Conservation (phyloP, 179 eudicot genomes). For the Beta lomatogona region DNA sequence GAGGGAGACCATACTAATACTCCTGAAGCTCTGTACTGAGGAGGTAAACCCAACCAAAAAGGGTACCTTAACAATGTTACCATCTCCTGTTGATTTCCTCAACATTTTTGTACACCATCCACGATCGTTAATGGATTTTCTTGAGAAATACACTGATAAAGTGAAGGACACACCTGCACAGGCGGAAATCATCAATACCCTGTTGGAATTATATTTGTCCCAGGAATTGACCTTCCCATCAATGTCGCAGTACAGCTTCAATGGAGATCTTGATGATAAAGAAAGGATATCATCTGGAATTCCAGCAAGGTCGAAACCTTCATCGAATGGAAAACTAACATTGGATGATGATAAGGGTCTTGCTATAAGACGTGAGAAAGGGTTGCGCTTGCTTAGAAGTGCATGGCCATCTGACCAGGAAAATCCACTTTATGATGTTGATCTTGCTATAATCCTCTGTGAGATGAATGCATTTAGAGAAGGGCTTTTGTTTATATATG, state of each 20-base stretch:
- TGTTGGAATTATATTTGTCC: constrained; percentile 87
- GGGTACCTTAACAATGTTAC: constrained; percentile 70
- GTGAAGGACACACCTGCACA: constrained; percentile 96
- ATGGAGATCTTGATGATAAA: constrained; percentile 37
- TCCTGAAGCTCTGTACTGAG: constrained; percentile 91
- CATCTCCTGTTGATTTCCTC: constrained; percentile 96
- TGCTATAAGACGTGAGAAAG: constrained; percentile 67
- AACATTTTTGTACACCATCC: constrained; percentile 92
- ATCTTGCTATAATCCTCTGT: constrained; percentile 84
- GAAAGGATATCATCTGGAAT: constrained; percentile 25
- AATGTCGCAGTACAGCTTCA: constrained; percentile 49
- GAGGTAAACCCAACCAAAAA: constrained; percentile 59
- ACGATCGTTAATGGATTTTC: constrained; percentile 78
- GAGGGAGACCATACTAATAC: constrained; percentile 73
- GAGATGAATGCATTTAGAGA: constrained; percentile 82
- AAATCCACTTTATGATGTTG: constrained; percentile 85
- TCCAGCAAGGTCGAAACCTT: constrained; percentile 29
- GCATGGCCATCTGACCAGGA: constrained; percentile 90
- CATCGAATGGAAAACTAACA: constrained; percentile 54
- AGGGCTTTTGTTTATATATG: constrained; percentile 81
- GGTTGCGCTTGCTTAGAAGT: constrained; percentile 71
- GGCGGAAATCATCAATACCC: constrained; percentile 88
- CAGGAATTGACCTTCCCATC: constrained; percentile 77
- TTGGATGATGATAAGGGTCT: constrained; percentile 46
- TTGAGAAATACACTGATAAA: constrained; percentile 81